Conservation (phyloP, 768 basidiomycete species). For the Russula sp. region DNA sequence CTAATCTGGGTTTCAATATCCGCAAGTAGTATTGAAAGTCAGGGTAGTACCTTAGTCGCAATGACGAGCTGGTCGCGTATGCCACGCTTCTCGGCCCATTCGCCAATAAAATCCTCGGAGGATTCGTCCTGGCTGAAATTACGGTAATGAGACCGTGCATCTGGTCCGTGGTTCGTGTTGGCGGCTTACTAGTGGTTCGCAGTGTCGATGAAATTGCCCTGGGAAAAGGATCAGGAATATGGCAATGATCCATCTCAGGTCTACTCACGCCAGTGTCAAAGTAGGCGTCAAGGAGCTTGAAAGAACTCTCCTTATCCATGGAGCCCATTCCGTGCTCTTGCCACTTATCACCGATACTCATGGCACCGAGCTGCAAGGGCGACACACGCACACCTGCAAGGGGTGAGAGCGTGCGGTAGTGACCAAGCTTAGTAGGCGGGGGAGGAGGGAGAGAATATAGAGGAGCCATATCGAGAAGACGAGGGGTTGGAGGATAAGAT, state of each 20-base stretch:
- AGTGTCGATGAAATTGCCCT: slow-evolving; percentile 48
- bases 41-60: slow-evolving; percentile 37
- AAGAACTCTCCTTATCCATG: slow-evolving; percentile 39
- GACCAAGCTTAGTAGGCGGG: slow-evolving; percentile 26
- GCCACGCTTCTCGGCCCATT: slow-evolving; percentile 42
- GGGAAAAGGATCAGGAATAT: slow-evolving; percentile 36
- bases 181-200: slow-evolving; percentile 40
- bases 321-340: slow-evolving; percentile 33
- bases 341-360: slow-evolving; percentile 47
- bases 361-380: slow-evolving; percentile 42
- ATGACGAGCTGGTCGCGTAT: slow-evolving; percentile 44
- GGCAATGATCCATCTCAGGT: slow-evolving; percentile 5
- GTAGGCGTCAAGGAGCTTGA: slow-evolving; percentile 43
- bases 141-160: background rate
- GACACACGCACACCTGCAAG: slow-evolving; percentile 43
- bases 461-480: background rate
- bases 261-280: slow-evolving; percentile 44
- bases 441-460: background rate
- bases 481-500: background rate
- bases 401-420: slow-evolving; percentile 38
- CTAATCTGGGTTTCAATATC: slow-evolving; percentile 18
- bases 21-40: background rate
- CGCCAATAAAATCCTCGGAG: slow-evolving; percentile 49
- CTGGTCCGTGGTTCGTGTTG: background rate
- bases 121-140: slow-evolving; percentile 44